Base-by-base conservation (phyloP, 169 alveolate genomes). In the Eimeria tenella region DNA sequence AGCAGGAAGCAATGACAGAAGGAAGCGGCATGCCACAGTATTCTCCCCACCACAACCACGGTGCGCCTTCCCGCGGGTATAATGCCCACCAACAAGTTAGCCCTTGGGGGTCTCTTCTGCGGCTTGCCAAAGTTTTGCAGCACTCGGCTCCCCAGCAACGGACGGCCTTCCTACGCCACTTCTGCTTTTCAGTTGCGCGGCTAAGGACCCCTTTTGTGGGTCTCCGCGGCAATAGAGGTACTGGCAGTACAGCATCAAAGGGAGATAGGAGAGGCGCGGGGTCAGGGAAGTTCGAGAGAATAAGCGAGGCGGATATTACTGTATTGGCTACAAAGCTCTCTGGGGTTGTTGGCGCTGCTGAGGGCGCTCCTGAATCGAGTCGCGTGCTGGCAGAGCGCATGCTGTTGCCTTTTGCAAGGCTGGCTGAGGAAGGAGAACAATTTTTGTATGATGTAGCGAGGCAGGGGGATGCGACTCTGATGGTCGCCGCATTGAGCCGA, bases 271-370 rank as follows among this genome's bases (percentile, higher is more conserved):
- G 17, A 53, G 17, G 13, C 1, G 9, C 17, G 15, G 62, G 25
- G 5, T 17, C 63, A 4, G 63, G 5, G 10, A 19, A 17, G 13
- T 5, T 6, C 42, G 83, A 31, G 58, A 49, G 19, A 50, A 21
- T 31, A 0, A 9, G 11, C 15, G 88, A 79, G 55, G 10, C 70
- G n/a, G 70, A 42, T 17, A 56, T 79, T 55, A 1, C 70, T 4
- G 53, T 52, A 3, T 79, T 79, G 56, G 56, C 53, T n/a, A 17
- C 71, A 10, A 79, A 79, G 56, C 70, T 79, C 15, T 6, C n/a
- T 23, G 88, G 88, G 0, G 56, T 79, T 19, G 5, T 79, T 58
- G 88, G 88, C 23, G 88, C 88, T 23, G 70, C 70, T 10, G 70
- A 52, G 23, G 70, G 88, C n/a, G 9, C 55, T 8, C 19, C 56